A percentile compares a stretch with the other conserved stretches of the same genome.
phyloP scores from a whole-genome alignment of 2,329 filamentous ascomycete species.

The Claviceps arundinis region DNA sequence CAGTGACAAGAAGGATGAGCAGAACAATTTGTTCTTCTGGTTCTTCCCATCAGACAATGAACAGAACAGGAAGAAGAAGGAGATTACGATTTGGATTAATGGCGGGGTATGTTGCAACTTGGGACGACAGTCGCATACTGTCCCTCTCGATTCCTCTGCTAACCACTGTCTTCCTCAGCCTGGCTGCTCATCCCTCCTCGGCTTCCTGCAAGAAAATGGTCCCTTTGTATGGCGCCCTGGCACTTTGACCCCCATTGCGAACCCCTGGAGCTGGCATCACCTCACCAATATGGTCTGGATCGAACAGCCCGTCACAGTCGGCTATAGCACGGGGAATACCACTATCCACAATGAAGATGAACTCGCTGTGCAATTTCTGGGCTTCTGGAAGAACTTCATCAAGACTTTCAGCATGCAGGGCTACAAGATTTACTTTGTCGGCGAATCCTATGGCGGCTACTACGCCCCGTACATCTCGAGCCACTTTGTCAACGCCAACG shows the following conservation, averaged over 20 bases:
- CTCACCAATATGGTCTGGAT: constrained; percentile 49
- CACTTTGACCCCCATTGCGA: constrained; percentile 49
- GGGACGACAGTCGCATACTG: constrained; percentile 6
- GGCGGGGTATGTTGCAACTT: constrained; percentile 25
- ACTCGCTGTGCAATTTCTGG: constrained; percentile 56
- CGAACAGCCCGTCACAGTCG: constrained; percentile 54
- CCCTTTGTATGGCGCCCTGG: constrained; percentile 60
- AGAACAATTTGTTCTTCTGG: constrained; percentile 48
- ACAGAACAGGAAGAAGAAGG: constrained; percentile 31
- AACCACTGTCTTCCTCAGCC: constrained; percentile 15
- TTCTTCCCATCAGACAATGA: constrained; percentile 46
- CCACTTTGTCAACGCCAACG: constrained; percentile 54
- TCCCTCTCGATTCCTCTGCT: not conserved
- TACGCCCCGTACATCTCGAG: constrained; percentile 62
- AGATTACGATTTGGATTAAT: constrained; percentile 51
- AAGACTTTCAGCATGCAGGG: constrained; percentile 55
- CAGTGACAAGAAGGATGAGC: constrained; percentile 31
- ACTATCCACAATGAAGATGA: constrained; percentile 55
- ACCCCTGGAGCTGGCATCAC: constrained; percentile 54
- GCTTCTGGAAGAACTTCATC: constrained; percentile 69
- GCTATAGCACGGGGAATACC: constrained; percentile 52
- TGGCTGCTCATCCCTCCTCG: constrained; percentile 50
- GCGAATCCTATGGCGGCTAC: constrained; percentile 54
- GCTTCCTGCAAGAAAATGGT: constrained; percentile 65
- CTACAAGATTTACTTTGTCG: constrained; percentile 59